Conservation (phyloP, 2,329 filamentous ascomycete species). For the Geosmithia morbida region DNA sequence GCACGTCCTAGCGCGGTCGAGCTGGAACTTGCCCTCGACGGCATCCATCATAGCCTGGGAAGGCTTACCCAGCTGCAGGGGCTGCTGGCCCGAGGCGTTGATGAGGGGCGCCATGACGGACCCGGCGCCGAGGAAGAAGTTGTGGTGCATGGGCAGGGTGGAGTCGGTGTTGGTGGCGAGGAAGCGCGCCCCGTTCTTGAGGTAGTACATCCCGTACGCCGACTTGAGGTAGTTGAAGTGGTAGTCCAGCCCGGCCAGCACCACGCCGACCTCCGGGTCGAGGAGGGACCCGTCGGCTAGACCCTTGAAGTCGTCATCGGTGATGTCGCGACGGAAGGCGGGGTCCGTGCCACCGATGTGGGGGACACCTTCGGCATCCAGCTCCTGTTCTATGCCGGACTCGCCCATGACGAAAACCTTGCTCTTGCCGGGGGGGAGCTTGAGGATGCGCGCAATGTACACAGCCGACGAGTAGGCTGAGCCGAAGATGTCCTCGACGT, state of each 20-base stretch:
- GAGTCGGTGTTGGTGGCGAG: conserved; percentile 89
- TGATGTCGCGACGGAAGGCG: conserved; percentile 61
- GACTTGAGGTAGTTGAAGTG: conserved; percentile 94
- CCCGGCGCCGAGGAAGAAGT: conserved; percentile 85
- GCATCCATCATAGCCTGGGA: conserved; percentile 99
- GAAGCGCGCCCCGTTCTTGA: conserved; percentile 69
- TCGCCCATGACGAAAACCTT: conserved; percentile 95
- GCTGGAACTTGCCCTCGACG: conserved; percentile 86
- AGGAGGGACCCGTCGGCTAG: conserved; percentile 64
- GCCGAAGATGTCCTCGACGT: conserved; percentile 84
- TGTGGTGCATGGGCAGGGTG: conserved; percentile 67
- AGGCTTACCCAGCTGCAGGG: conserved; percentile 77
- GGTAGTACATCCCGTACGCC: conserved; percentile 71
- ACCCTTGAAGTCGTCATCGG: conserved; percentile 62
- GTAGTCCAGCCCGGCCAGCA: conserved; percentile 83
- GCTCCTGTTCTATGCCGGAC: conserved; percentile 78
- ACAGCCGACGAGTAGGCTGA: conserved; percentile 91
- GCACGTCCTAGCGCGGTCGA: conserved; percentile 72
- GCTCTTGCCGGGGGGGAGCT: conserved; percentile 62
- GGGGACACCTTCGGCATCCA: conserved; percentile 62
- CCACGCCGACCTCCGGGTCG: conserved; percentile 79
- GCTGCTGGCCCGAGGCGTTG: conserved; percentile 55
- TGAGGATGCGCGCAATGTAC: conserved; percentile 88
- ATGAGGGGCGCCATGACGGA: conserved; percentile 65
- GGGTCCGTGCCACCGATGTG: conserved; percentile 83